These are phyloP conservation scores for Eucalyptus cloeziana DNA, from an alignment of 345 rosid species.

Conservation along the genomic window DNA sequence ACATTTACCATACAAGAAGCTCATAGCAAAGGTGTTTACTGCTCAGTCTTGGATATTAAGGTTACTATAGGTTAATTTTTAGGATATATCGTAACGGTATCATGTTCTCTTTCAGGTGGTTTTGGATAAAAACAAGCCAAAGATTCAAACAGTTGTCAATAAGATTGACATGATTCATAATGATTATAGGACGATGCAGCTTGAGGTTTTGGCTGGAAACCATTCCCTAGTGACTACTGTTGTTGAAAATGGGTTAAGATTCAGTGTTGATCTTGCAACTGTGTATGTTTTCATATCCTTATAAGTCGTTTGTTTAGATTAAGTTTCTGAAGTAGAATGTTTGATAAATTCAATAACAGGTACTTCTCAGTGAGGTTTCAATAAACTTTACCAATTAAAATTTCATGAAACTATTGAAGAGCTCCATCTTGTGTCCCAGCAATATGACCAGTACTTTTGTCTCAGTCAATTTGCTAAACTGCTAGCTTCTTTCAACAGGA, in stretches of 20 bases:
- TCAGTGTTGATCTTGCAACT: constrained; percentile 74
- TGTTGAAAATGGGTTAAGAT: constrained; percentile 82
- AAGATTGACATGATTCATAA: constrained; percentile 64
- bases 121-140: constrained; percentile 80
- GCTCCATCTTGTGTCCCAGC: not conserved
- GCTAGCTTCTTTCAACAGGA: not conserved
- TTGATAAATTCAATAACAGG: not conserved
- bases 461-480: not conserved
- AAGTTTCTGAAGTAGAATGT: not conserved
- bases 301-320: not conserved
- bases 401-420: not conserved
- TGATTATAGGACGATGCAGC: constrained; percentile 83
- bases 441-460: not conserved
- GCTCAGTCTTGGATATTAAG: not conserved
- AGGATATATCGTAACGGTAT: not conserved
- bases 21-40: constrained; percentile 61
- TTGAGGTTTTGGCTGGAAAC: constrained; percentile 93
- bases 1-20: constrained; percentile 51
- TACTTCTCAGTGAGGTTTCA: not conserved
- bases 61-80: not conserved
- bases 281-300: constrained; percentile 40
- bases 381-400: not conserved
- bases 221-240: constrained; percentile 76
- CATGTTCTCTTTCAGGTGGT: constrained; percentile 42
- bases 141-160: constrained; percentile 87